Conservation (phyloP, 1,139 yeast species). For the Pneumocystis oryctolagi region DNA sequence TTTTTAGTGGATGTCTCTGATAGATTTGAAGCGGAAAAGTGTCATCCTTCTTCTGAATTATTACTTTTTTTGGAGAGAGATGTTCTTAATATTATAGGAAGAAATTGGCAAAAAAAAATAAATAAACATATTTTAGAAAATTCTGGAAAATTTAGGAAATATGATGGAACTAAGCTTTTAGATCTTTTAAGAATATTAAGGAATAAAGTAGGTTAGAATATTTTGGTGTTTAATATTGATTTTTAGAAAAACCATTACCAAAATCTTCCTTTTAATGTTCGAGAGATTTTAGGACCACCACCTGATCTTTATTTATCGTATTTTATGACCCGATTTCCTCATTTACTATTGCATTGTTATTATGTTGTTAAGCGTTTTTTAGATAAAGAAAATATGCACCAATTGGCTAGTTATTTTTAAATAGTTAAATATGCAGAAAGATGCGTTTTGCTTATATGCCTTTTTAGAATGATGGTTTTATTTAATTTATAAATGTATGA, state of each 20-base stretch:
- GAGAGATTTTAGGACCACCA: slow-evolving; percentile 51
- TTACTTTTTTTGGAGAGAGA: slow-evolving; percentile 44
- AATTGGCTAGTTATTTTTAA: slow-evolving; percentile 38
- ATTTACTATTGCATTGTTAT: slow-evolving; percentile 60
- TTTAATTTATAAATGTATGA: not conserved
- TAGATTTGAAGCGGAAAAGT: slow-evolving; percentile 69
- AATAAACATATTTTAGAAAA: slow-evolving; percentile 61
- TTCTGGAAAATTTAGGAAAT: slow-evolving; percentile 80
- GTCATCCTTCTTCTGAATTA: slow-evolving; percentile 71
- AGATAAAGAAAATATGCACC: slow-evolving; percentile 32
- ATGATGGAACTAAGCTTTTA: slow-evolving; percentile 60
- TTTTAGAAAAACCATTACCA: slow-evolving; percentile 44
- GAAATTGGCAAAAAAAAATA: slow-evolving; percentile 68
- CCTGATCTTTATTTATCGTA: slow-evolving; percentile 75
- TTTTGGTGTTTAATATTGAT: slow-evolving; percentile 27
- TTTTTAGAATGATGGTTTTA: slow-evolving; percentile 1
- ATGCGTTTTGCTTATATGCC: not conserved
- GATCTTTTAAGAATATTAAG: slow-evolving; percentile 79
- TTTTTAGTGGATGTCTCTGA: slow-evolving; percentile 79
- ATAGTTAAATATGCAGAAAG: not conserved
- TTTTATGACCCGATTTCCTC: slow-evolving; percentile 63
- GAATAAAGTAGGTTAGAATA: slow-evolving; percentile 40
- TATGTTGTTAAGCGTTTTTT: slow-evolving; percentile 31
- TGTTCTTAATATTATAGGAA: slow-evolving; percentile 39
- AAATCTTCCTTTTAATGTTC: slow-evolving; percentile 55